Evolutionary conservation across 306 rosid species (phyloP), one percentile per base, ranked within the genome.

Genomic region (Geum urbanum): DNA sequence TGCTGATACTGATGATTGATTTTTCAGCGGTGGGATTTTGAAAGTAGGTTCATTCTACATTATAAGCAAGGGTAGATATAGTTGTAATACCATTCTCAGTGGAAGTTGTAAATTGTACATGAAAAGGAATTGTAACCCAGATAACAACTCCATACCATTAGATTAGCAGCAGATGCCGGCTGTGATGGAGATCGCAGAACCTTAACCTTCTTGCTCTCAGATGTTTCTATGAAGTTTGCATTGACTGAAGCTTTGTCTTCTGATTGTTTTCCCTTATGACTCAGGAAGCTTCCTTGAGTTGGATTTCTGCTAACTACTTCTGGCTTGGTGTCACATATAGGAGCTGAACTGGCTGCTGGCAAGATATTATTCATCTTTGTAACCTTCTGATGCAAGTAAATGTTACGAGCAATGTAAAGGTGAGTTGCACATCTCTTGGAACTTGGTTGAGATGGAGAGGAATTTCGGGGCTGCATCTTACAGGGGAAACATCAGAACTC

Each of bases 341-440:
- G 72, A 65, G 74, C 72, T 54, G 86, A 76, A 65, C 68, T 79
- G 76, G 71, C 56, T 24, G 80, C 72, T 0, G 89, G 83, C 73
- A 66, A 66, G 52, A 71, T 57, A 39, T 74, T 50, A 46, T 20
- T 80, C 73, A 20, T 75, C 84, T 74, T 84, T 47, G 79, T 54
- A 76, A 57, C 75, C 57, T 86, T 78, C 74, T 83, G 88, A 68
- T 84, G 90, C 51, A 83, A 79, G 55, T 65, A 77, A 77, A 91
- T 88, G 73, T 81, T 86, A 32, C 81, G 82, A 70, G 97, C 97
- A 72, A 91, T 78, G 81, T 78, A 81, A 57, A 69, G 78, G 77
- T 91, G 97, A 60, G 84, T 91, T 68, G 84, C 80, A 67, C 92
- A 91, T 80, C 81, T 85, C 76, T 81, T 87, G 0, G 80, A 76